Conservation (phyloP, 192 early-diverging fungal genomes). For the Backusella luteola region DNA sequence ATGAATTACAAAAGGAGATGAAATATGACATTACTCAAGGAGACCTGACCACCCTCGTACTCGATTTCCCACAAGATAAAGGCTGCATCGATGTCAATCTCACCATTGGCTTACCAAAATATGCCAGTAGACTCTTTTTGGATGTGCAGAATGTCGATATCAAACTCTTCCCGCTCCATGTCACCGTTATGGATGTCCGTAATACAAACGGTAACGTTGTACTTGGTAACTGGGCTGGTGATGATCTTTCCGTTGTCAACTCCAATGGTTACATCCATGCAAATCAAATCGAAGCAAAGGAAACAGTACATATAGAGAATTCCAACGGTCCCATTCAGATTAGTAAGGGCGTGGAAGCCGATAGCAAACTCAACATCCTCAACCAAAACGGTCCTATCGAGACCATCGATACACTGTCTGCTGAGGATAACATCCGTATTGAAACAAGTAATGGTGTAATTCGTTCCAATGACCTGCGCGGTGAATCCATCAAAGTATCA, state of each 20-base stretch:
- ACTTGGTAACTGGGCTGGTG: neutral
- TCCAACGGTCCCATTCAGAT: neutral
- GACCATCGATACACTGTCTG: neutral
- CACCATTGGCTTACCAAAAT: neutral
- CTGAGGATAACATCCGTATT: neutral
- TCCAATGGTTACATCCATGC: neutral
- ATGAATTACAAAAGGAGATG: conserved; percentile 3
- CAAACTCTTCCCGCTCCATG: neutral
- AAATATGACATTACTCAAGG: neutral
- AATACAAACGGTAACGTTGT: conserved; percentile 2
- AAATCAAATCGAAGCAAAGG: neutral
- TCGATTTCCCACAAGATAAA: neutral
- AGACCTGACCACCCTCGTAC: neutral
- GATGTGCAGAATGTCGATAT: neutral
- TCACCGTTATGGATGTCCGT: neutral
- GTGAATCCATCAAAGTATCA: neutral
- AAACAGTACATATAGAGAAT: neutral
- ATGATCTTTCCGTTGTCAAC: neutral
- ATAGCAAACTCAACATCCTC: neutral
- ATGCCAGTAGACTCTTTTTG: conserved; percentile 1
- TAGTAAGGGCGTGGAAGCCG: neutral
- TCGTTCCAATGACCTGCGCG: neutral
- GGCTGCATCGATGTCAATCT: neutral
- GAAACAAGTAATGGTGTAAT: neutral
- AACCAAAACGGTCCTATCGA: neutral